Percentiles rank a stretch among this genome's conserved stretches.
Evolutionary conservation across 768 basidiomycete genomes (phyloP).

Genomic region (Nevesoporus exiguus): DNA sequence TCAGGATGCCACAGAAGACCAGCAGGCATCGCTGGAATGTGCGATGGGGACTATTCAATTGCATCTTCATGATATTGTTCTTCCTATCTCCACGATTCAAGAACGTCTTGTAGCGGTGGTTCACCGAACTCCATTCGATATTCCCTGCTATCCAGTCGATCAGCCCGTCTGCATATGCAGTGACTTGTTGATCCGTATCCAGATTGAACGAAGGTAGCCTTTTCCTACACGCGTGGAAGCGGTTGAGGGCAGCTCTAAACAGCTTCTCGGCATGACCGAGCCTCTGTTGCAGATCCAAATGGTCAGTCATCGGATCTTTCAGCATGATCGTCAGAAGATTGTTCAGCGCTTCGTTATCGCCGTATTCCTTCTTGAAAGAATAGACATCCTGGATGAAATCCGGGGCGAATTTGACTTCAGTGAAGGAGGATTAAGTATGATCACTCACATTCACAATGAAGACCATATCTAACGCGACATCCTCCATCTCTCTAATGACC

Average conservation of each 20-base stretch:
- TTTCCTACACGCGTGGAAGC: slow-evolving; percentile 22
- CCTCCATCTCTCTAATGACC: slow-evolving; percentile 26
- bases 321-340: slow-evolving; percentile 28
- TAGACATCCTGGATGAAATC: slow-evolving; percentile 22
- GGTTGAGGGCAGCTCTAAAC: slow-evolving; percentile 20
- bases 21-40: slow-evolving; percentile 1
- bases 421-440: too few species aligned
- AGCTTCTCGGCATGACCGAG: slow-evolving; percentile 19
- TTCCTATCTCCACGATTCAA: slow-evolving; percentile 19
- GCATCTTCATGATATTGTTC: slow-evolving; percentile 19
- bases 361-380: slow-evolving; percentile 30
- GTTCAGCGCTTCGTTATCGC: slow-evolving; percentile 28
- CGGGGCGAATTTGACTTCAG: neutral
- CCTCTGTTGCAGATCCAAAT: slow-evolving; percentile 25
- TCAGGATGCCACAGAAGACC: slow-evolving; percentile 6
- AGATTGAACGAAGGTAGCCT: slow-evolving; percentile 16
- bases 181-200: slow-evolving; percentile 17
- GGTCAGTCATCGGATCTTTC: slow-evolving; percentile 22
- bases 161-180: slow-evolving; percentile 26
- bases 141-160: slow-evolving; percentile 26
- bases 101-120: slow-evolving; percentile 27
- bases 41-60: slow-evolving; percentile 2
- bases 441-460: slow-evolving; percentile 25
- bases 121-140: slow-evolving; percentile 28
- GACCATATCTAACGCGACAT: slow-evolving; percentile 25